Conservation (phyloP, 1,284 basidiomycete species). For the Blastosporella zonata region DNA sequence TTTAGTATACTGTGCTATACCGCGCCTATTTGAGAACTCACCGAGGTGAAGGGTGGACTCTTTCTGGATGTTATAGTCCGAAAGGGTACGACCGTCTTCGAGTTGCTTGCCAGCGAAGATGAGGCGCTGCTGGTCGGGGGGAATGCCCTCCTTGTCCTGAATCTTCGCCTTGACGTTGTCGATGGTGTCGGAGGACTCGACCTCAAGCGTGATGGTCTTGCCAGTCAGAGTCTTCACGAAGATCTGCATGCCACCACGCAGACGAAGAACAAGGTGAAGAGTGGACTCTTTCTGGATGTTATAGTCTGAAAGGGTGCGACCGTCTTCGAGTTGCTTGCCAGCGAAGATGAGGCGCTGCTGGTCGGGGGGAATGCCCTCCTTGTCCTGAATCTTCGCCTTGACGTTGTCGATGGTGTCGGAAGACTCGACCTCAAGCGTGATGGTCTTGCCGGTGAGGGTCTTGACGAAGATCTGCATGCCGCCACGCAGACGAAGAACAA, state of each 20-base stretch:
- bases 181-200: slow-evolving; percentile 87
- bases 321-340: slow-evolving; percentile 83
- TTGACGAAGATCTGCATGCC: slow-evolving; percentile 41
- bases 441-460: slow-evolving; percentile 45
- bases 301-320: slow-evolving; percentile 78
- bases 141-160: slow-evolving; percentile 82
- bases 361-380: slow-evolving; percentile 63
- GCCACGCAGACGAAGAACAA: slow-evolving; percentile 67
- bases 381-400: slow-evolving; percentile 61
- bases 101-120: slow-evolving; percentile 85
- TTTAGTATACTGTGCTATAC: neutral
- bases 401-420: slow-evolving; percentile 90
- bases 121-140: slow-evolving; percentile 81
- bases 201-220: slow-evolving; percentile 79
- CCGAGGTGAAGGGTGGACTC: slow-evolving; percentile 58
- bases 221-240: slow-evolving; percentile 24
- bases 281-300: slow-evolving; percentile 76
- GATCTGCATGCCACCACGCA: slow-evolving; percentile 54
- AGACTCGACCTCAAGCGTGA: slow-evolving; percentile 86
- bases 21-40: slow-evolving; percentile 20
- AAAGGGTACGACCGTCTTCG: slow-evolving; percentile 73
- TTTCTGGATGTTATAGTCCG: slow-evolving; percentile 79
- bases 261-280: slow-evolving; percentile 66
- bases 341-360: slow-evolving; percentile 84
- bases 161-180: slow-evolving; percentile 87